A percentile compares a stretch with the other conserved stretches of the same genome.
Conservation (phyloP, 768 basidiomycete genomes). For the Obba rivulosa region DNA sequence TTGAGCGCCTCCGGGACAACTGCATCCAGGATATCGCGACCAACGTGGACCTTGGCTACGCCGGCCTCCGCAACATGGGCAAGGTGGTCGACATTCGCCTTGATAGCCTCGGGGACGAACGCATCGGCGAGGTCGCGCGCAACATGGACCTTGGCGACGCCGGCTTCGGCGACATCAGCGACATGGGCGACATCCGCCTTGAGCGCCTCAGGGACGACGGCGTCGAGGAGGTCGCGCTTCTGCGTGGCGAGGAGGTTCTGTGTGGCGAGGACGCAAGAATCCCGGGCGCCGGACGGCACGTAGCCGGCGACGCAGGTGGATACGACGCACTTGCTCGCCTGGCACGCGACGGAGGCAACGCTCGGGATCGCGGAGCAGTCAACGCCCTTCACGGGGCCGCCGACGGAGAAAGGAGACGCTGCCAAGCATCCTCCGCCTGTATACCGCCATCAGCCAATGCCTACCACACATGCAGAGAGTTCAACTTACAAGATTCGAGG, state of each 20-base stretch:
- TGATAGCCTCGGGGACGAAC: neutral
- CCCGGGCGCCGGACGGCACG: neutral
- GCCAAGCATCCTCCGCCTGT: slow-evolving; percentile 32
- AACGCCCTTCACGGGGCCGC: slow-evolving; percentile 14
- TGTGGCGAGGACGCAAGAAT: neutral
- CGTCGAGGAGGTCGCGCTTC: neutral
- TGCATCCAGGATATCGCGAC: neutral
- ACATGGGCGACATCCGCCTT: neutral
- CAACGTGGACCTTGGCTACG: neutral
- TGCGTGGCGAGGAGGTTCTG: neutral
- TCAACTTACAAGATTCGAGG: slow-evolving; percentile 25
- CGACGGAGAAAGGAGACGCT: slow-evolving; percentile 15
- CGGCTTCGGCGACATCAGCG: neutral
- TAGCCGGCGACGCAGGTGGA: slow-evolving; percentile 21
- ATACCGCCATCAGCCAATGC: neutral
- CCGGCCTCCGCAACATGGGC: neutral
- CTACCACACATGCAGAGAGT: too few species aligned
- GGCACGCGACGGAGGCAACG: slow-evolving; percentile 26
- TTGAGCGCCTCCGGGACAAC: neutral
- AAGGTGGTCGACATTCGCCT: neutral
- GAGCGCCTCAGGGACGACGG: neutral
- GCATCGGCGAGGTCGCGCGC: neutral
- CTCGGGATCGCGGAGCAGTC: slow-evolving; percentile 29
- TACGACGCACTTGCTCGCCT: slow-evolving; percentile 22
- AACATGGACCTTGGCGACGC: neutral